Evolutionary conservation across 768 basidiomycete species (phyloP).

Genomic region (Pisolithus albus): DNA sequence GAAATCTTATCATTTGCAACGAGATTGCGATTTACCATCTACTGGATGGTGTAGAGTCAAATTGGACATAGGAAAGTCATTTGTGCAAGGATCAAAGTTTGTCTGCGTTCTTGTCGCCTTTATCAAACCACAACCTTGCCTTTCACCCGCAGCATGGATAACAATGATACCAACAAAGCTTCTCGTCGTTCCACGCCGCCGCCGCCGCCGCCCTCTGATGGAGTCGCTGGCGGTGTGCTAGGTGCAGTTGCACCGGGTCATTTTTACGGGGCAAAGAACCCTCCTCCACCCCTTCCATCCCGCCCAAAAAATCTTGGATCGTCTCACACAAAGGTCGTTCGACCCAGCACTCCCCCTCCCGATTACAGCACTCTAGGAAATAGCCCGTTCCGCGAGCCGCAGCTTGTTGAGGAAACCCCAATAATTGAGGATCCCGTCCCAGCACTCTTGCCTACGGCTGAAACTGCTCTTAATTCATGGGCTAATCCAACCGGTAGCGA

Average conservation of each 20-base stretch:
- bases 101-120: slow-evolving; percentile 1
- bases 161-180: slow-evolving; percentile 36
- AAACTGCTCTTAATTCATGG: slow-evolving; percentile 21
- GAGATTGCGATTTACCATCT: slow-evolving; percentile 2
- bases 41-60: slow-evolving; percentile 13
- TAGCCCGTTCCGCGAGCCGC: slow-evolving; percentile 46
- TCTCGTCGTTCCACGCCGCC: slow-evolving; percentile 25
- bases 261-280: slow-evolving; percentile 25
- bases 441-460: slow-evolving; percentile 31
- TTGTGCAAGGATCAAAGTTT: not conserved
- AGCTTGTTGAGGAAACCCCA: slow-evolving; percentile 42
- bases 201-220: slow-evolving; percentile 40
- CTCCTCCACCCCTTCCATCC: slow-evolving; percentile 33
- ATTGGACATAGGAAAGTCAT: slow-evolving; percentile 6
- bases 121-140: slow-evolving; percentile 1
- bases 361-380: slow-evolving; percentile 16
- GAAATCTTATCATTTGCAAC: slow-evolving; percentile 6
- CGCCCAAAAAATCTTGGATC: slow-evolving; percentile 31
- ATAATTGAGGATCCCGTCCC: slow-evolving; percentile 31
- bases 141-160: slow-evolving; percentile 36
- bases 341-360: slow-evolving; percentile 23
- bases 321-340: slow-evolving; percentile 29
- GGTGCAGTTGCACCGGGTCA: slow-evolving; percentile 20
- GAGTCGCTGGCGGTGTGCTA: slow-evolving; percentile 25
- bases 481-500: slow-evolving; percentile 14